Evolutionary conservation across 1,139 yeast species (phyloP).

Genomic region (Pichia sp.): DNA sequence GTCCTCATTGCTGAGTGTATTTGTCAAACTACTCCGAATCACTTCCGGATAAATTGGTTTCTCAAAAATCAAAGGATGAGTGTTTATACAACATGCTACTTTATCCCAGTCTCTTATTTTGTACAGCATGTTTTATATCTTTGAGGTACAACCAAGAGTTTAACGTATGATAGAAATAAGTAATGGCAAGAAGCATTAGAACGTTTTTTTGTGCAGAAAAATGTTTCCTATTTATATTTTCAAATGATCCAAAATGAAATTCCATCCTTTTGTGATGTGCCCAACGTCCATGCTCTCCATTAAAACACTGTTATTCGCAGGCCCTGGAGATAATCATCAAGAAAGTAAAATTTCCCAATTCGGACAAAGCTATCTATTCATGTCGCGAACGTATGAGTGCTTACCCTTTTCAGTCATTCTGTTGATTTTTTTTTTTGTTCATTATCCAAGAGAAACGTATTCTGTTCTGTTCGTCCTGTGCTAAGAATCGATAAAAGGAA

Average conservation of each 20-base stretch:
- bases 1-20: constrained; percentile 1
- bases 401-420: not conserved
- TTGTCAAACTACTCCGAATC: not conserved
- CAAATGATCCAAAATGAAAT: too few species aligned
- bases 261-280: too few species aligned
- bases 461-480: not conserved
- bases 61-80: constrained; percentile 9
- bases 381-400: not conserved
- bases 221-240: too few species aligned
- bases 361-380: not conserved
- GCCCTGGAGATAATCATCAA: too few species aligned
- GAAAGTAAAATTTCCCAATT: not conserved
- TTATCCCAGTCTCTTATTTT: constrained; percentile 5
- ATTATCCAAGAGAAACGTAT: not conserved
- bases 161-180: not conserved
- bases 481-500: not conserved
- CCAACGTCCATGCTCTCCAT: too few species aligned
- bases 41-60: constrained; percentile 1
- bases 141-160: not conserved
- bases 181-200: not conserved
- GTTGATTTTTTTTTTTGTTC: not conserved
- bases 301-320: too few species aligned
- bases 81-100: constrained; percentile 10
- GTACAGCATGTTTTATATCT: not conserved
- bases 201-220: too few species aligned